Evolutionary conservation across 2,329 filamentous ascomycete species (phyloP).

Genomic region (Penicillium sumatraense): DNA sequence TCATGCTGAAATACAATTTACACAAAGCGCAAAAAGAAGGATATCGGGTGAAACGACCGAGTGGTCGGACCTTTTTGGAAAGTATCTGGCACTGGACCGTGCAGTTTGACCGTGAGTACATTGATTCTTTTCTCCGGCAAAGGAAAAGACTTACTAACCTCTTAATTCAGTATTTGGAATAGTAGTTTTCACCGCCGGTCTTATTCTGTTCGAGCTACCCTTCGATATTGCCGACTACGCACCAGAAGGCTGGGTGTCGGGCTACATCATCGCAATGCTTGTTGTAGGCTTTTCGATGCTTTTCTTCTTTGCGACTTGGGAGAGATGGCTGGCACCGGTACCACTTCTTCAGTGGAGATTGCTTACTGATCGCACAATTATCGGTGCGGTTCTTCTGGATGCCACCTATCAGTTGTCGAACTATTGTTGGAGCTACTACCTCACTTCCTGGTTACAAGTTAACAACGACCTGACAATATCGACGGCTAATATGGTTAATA

Average conservation of each 20-base stretch:
- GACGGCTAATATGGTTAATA: constrained; percentile 49
- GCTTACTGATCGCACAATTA: constrained; percentile 30
- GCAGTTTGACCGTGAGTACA: constrained; percentile 61
- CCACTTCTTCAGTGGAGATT: constrained; percentile 54
- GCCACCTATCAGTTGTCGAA: constrained; percentile 36
- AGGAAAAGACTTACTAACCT: constrained; percentile 32
- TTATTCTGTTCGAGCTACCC: constrained; percentile 58
- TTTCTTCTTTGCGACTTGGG: constrained; percentile 57
- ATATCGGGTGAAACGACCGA: constrained; percentile 47
- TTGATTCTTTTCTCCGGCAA: not conserved
- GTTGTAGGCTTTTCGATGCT: constrained; percentile 61
- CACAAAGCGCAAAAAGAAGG: constrained; percentile 61
- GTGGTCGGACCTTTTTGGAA: constrained; percentile 52
- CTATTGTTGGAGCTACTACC: constrained; percentile 40
- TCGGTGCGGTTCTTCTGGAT: constrained; percentile 35
- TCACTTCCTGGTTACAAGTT: constrained; percentile 30
- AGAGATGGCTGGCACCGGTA: constrained; percentile 54
- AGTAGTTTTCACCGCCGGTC: constrained; percentile 63
- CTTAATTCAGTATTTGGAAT: constrained; percentile 55
- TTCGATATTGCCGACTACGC: constrained; percentile 52
- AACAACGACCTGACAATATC: constrained; percentile 37
- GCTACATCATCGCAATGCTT: constrained; percentile 55
- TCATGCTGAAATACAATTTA: constrained; percentile 59
- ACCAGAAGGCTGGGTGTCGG: constrained; percentile 46
- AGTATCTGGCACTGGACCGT: constrained; percentile 57